These are phyloP conservation scores for Lactarius indigo DNA, from an alignment of 768 basidiomycete species.

Conservation along the genomic window DNA sequence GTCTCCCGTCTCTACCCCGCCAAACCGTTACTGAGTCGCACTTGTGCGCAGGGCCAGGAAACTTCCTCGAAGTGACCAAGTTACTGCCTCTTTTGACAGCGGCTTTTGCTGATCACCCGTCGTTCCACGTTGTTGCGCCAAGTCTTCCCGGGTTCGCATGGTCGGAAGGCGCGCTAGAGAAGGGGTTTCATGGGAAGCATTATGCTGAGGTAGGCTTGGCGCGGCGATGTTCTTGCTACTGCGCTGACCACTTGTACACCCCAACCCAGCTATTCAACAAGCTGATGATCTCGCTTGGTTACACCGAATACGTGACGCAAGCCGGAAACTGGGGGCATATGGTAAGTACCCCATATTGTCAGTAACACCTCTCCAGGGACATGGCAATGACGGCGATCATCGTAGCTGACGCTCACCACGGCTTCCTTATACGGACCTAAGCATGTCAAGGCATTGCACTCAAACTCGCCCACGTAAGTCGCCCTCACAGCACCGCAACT, in stretches of 20 bases:
- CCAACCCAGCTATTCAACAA: slow-evolving; percentile 1
- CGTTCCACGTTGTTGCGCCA: neutral
- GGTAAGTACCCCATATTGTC: slow-evolving; percentile 28
- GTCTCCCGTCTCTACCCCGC: slow-evolving; percentile 5
- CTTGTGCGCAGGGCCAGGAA: slow-evolving; percentile 41
- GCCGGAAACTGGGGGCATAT: slow-evolving; percentile 36
- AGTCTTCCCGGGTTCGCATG: slow-evolving; percentile 32
- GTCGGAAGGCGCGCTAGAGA: no score
- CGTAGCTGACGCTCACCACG: slow-evolving; percentile 31
- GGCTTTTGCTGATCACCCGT: no score
- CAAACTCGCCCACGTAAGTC: slow-evolving; percentile 32
- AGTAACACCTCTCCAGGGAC: neutral
- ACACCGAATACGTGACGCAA: slow-evolving; percentile 10
- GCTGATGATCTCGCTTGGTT: slow-evolving; percentile 9
- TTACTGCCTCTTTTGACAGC: no score
- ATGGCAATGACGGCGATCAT: slow-evolving; percentile 15
- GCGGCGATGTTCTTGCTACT: neutral
- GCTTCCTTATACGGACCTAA: slow-evolving; percentile 29
- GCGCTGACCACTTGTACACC: slow-evolving; percentile 19
- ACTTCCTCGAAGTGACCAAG: no score
- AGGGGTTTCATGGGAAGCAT: no score
- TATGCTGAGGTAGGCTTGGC: slow-evolving; percentile 28
- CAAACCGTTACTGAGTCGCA: neutral
- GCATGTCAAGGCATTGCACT: slow-evolving; percentile 34
- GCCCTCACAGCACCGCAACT: neutral